Conservation (phyloP, 2,329 filamentous ascomycete genomes). For the Drechslera avenae region DNA sequence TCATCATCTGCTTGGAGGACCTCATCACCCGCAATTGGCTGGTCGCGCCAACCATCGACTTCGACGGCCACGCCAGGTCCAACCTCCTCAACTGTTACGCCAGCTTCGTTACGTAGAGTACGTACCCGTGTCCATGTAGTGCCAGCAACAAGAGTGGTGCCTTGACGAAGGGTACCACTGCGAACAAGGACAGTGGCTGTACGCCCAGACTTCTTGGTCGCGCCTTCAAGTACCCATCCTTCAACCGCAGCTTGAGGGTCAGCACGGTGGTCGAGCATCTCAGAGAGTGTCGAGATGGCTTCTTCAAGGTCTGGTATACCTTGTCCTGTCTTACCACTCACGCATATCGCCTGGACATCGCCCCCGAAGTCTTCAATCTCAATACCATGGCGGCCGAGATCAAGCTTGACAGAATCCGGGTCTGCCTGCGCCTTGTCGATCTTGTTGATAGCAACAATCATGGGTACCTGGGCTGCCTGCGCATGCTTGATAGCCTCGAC, state of each 20-base stretch:
- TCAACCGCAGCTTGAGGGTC: constrained; percentile 78
- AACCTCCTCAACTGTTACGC: constrained; percentile 71
- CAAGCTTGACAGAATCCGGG: constrained; percentile 82
- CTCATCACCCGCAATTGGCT: constrained; percentile 84
- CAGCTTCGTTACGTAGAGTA: constrained; percentile 82
- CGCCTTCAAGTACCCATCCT: constrained; percentile 92
- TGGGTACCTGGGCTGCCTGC: constrained; percentile 81
- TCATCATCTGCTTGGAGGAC: constrained; percentile 83
- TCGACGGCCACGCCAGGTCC: constrained; percentile 89
- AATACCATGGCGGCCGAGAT: constrained; percentile 80
- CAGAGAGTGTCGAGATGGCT: constrained; percentile 81
- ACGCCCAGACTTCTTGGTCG: constrained; percentile 81
- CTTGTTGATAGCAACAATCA: constrained; percentile 98
- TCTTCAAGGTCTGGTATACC: constrained; percentile 94
- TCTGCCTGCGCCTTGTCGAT: constrained; percentile 86
- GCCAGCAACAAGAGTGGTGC: constrained; percentile 86
- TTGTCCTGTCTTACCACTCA: constrained; percentile 90
- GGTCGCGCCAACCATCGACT: constrained; percentile 90
- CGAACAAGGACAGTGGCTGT: constrained; percentile 88
- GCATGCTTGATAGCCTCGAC: constrained; percentile 96
- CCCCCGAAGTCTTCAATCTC: constrained; percentile 95
- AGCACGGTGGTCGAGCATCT: constrained; percentile 88
- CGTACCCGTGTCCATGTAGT: constrained; percentile 88
- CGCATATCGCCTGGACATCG: constrained; percentile 87
- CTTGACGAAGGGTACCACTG: constrained; percentile 79